Base-by-base conservation (phyloP, 2,329 filamentous ascomycete genomes). In the Diatrype stigma region DNA sequence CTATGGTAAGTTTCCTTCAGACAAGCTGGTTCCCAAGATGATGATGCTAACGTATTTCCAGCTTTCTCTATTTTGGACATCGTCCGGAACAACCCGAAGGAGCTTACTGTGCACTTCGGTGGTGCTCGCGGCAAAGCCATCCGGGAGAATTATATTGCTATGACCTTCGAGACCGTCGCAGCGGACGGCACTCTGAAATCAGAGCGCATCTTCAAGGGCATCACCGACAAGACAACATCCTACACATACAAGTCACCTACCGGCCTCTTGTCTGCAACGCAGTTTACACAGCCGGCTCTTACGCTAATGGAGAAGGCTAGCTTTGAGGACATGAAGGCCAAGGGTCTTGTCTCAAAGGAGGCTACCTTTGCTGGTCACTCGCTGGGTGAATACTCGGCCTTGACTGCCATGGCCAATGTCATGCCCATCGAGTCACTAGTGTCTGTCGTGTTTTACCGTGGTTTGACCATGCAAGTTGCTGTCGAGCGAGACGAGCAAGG, bases 261-360 rank as follows among this genome's bases (percentile, higher is more conserved):
- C 2, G 94, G 94, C 64, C 82, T 99, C 49, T 81, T 99, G 37
- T 99, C 94, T 35, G 94, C 95, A 3, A 99, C 94, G 4, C 94
- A 99, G 69, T 99, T 99, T 78, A 99, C 94, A 0, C 94, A 99
- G 73, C 94, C 94, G 32, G 94, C 94, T 47, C 78, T 99, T 62
- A 99, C 94, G 1, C 81, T 99, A 46, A 99, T 99, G 95, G 94
- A 99, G 79, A 99, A 99, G 82, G 94, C 94, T 53, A 96, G 90
- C 64, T 99, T 99, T 63, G 94, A 97, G 74, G 95, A 99, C 71
- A 97, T 99, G 94, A 90, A 90, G 67, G 82, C 91, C 63, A 97
- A 96, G 81, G 94, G 95, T 55, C 83, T 99, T 32, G 93, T 99
- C 30, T 91, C 96, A 63, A 82, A 90, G 53, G 93, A 97, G 76